phyloP scores from a whole-genome alignment of 108 stramenopile genomes.

The Aurantiochytrium sp. region DNA sequence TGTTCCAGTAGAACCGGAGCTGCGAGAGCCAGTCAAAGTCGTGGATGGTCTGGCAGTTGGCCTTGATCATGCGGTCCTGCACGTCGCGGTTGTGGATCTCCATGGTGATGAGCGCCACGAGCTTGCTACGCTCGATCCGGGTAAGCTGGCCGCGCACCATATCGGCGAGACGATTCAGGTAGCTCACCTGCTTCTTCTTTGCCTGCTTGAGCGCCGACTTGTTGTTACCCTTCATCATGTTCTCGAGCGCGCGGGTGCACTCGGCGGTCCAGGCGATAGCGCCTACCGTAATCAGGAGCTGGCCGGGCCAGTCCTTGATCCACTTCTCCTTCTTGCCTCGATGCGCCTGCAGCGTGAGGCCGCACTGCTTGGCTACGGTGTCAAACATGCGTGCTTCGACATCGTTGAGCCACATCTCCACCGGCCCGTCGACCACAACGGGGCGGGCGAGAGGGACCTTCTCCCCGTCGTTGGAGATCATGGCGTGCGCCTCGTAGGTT shows the following conservation, averaged over 20 bases:
- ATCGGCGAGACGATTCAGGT: constrained; percentile 61
- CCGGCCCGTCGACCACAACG: constrained; percentile 56
- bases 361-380: constrained; percentile 30
- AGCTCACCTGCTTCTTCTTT: constrained; percentile 62
- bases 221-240: constrained; percentile 47
- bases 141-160: constrained; percentile 54
- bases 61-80: constrained; percentile 63
- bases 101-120: constrained; percentile 71
- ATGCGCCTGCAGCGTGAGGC: constrained; percentile 33
- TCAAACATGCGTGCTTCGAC: constrained; percentile 36
- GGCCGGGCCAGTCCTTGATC: constrained; percentile 63
- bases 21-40: constrained; percentile 69
- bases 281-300: constrained; percentile 65
- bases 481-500: constrained; percentile 49
- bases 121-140: constrained; percentile 59
- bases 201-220: constrained; percentile 54
- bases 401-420: constrained; percentile 60
- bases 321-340: constrained; percentile 61
- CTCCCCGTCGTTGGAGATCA: constrained; percentile 62
- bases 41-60: constrained; percentile 44
- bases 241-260: constrained; percentile 44
- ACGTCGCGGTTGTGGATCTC: constrained; percentile 71
- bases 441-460: constrained; percentile 39
- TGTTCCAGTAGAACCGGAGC: constrained; percentile 51
- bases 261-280: constrained; percentile 59